Percentiles rank a stretch among this genome's conserved stretches.
Conservation (phyloP, 805 yeast species). For the Danielia reshetovae region DNA sequence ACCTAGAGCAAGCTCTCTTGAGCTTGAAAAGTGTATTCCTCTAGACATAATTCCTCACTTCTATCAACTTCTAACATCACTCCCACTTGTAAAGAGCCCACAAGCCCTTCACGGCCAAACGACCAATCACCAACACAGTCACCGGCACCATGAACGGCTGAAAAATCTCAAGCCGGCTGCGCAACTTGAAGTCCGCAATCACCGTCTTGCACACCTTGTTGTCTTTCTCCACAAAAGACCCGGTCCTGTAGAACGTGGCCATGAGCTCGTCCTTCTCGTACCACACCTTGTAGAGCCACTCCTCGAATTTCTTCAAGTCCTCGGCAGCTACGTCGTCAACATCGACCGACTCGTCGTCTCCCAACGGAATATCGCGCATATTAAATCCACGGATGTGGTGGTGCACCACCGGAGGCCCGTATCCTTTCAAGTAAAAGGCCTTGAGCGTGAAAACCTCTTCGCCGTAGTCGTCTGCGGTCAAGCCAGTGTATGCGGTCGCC, state of each 20-base stretch:
- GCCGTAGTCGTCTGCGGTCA: conserved; percentile 59
- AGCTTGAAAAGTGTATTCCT: too few species aligned
- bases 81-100: too few species aligned
- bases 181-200: conserved; percentile 13
- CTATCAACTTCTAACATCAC: too few species aligned
- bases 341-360: conserved; percentile 32
- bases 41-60: too few species aligned
- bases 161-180: conserved; percentile 7
- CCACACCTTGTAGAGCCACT: conserved; percentile 79
- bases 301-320: conserved; percentile 51
- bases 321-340: conserved; percentile 41
- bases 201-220: conserved; percentile 11
- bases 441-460: conserved; percentile 71
- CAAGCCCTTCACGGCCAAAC: conserved; percentile 1
- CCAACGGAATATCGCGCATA: conserved; percentile 60
- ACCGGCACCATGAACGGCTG: conserved; percentile 11
- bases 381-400: conserved; percentile 59
- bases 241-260: conserved; percentile 55
- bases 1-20: too few species aligned
- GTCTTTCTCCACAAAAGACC: conserved; percentile 46
- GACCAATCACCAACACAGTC: conserved; percentile 1
- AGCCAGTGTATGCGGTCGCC: conserved; percentile 79
- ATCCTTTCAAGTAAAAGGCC: conserved; percentile 61
- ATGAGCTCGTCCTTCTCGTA: conserved; percentile 68
- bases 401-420: conserved; percentile 64